Evolutionary conservation across 2,329 filamentous ascomycete genomes (phyloP).

Genomic region (Trichoderma citrinoviride): DNA sequence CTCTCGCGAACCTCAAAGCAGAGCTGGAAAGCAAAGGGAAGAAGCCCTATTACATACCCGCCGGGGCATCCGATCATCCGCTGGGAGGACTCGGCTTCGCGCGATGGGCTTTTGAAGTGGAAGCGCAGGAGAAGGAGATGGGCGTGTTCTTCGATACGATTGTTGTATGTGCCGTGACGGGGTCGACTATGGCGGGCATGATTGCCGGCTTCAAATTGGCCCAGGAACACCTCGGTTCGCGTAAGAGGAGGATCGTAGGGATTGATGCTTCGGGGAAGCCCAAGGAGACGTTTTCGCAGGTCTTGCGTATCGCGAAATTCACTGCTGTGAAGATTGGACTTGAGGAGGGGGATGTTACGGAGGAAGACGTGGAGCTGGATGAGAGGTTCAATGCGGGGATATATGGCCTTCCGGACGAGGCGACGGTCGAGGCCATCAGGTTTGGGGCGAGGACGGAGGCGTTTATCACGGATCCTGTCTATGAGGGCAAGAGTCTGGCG

Average conservation of each 20-base stretch:
- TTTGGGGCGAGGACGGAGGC: conserved; percentile 67
- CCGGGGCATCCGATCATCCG: conserved; percentile 67
- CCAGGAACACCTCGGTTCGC: conserved; percentile 43
- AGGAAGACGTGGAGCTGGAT: conserved; percentile 61
- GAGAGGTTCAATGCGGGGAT: conserved; percentile 59
- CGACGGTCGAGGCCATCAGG: conserved; percentile 65
- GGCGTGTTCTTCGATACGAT: conserved; percentile 66
- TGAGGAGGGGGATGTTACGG: conserved; percentile 56
- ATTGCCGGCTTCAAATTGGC: conserved; percentile 68
- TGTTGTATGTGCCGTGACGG: conserved; percentile 69
- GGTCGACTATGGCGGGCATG: conserved; percentile 69
- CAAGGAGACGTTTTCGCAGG: conserved; percentile 60
- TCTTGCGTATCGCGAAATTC: conserved; percentile 62
- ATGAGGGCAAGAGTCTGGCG: conserved; percentile 72
- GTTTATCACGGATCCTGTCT: conserved; percentile 73
- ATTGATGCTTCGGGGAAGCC: conserved; percentile 54
- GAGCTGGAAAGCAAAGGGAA: conserved; percentile 53
- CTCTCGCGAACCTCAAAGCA: conserved; percentile 52
- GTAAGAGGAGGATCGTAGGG: conserved; percentile 57
- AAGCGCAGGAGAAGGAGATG: conserved; percentile 57
- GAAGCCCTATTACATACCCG: conserved; percentile 70
- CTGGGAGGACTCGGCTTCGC: conserved; percentile 69
- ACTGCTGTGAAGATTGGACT: conserved; percentile 65
- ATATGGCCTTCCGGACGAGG: conserved; percentile 65
- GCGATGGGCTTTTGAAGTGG: conserved; percentile 68